phyloP scores from a whole-genome alignment of 2,329 filamentous ascomycete species.

The Uncinocarpus reesii region DNA sequence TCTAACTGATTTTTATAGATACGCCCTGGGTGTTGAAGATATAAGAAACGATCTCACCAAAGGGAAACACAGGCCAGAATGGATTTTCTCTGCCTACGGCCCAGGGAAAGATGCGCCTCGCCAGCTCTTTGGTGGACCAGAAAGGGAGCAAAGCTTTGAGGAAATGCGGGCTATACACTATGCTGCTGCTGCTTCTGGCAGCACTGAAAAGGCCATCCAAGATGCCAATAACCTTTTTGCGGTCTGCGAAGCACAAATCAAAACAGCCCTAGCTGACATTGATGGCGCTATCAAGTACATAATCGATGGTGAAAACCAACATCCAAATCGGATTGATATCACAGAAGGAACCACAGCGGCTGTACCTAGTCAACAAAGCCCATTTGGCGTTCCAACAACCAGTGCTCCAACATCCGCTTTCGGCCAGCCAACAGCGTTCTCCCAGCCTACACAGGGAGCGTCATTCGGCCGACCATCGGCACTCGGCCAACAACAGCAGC shows the following conservation, averaged over 20 bases:
- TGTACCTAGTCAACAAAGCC: background rate
- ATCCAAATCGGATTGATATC: conserved; percentile 62
- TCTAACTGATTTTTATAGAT: conserved; percentile 26
- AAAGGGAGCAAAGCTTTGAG: conserved; percentile 77
- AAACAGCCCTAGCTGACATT: conserved; percentile 57
- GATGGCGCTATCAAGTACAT: conserved; percentile 64
- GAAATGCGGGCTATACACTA: conserved; percentile 70
- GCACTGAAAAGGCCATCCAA: conserved; percentile 44
- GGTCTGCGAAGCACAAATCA: conserved; percentile 60
- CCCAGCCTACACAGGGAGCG: conserved; percentile 13
- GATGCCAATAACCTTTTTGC: conserved; percentile 48
- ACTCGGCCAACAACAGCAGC: conserved; percentile 23
- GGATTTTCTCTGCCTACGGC: conserved; percentile 79
- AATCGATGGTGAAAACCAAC: conserved; percentile 53
- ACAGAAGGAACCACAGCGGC: conserved; percentile 23
- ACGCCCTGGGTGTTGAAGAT: conserved; percentile 47
- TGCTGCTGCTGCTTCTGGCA: conserved; percentile 51
- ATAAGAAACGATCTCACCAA: conserved; percentile 56
- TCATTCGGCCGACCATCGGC: conserved; percentile 35
- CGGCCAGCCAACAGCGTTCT: conserved; percentile 22
- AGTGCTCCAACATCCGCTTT: conserved; percentile 20
- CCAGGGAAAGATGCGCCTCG: conserved; percentile 65
- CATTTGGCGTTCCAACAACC: conserved; percentile 3
- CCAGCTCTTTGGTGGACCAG: conserved; percentile 70
- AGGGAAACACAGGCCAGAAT: conserved; percentile 59